Evolutionary conservation across 2,329 filamentous ascomycete genomes (phyloP).

Genomic region (Pseudocercospora cruenta): DNA sequence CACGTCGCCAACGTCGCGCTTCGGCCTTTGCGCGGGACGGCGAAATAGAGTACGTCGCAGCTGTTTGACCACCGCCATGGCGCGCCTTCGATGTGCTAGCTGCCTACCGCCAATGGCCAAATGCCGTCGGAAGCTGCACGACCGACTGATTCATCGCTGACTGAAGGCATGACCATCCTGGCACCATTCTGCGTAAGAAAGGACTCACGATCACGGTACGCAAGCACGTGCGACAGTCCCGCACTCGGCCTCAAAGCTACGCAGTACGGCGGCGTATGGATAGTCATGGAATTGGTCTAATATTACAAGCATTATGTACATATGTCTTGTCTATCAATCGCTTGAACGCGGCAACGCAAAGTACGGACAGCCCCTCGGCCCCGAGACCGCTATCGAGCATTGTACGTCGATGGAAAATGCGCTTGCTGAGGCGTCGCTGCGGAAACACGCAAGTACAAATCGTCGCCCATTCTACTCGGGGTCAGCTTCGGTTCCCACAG

Average conservation of each 20-base stretch:
- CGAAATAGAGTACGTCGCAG: neutral
- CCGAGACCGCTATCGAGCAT: conserved; percentile 5
- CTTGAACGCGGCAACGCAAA: conserved; percentile 25
- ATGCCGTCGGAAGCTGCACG: neutral
- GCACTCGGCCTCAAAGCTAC: neutral
- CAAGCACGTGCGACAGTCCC: neutral
- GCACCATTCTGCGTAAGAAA: neutral
- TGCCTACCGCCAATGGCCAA: neutral
- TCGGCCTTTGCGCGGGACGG: neutral
- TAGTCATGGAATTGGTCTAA: neutral
- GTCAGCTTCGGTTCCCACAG: conserved; percentile 68
- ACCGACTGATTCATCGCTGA: conserved; percentile 8
- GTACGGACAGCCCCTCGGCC: neutral
- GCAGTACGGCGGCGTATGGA: neutral
- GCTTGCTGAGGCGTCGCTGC: conserved; percentile 30
- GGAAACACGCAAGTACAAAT: conserved; percentile 58
- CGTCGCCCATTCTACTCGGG: conserved; percentile 67
- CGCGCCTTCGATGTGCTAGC: neutral
- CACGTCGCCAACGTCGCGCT: neutral
- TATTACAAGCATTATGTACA: neutral
- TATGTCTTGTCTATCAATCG: neutral
- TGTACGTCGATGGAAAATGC: conserved; percentile 18
- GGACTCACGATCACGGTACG: neutral
- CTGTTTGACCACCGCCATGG: neutral
- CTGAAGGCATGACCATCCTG: conserved; percentile 8